A percentile compares a stretch with the other conserved stretches of the same genome.
Evolutionary conservation across 2,329 filamentous ascomycete species (phyloP).

Genomic region (Talaromyces sp.): DNA sequence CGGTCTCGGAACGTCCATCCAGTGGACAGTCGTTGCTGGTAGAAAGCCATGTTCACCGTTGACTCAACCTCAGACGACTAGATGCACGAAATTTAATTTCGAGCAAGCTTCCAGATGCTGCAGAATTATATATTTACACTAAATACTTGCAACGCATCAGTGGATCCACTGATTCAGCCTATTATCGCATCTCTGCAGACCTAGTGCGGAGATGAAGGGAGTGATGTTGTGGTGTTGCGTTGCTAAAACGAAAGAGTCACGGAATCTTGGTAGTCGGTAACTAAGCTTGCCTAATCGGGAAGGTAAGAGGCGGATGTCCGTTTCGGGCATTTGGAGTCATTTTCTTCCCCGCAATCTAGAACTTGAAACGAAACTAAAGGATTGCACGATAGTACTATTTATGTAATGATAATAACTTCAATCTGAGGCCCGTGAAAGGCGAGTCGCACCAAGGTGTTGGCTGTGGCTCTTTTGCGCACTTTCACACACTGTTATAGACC

Average conservation of each 20-base stretch:
- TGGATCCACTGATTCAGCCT: neutral
- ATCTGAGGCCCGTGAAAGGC: too few species aligned
- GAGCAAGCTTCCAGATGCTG: neutral
- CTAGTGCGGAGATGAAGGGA: neutral
- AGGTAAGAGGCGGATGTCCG: neutral
- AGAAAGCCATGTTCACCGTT: conserved; percentile 6
- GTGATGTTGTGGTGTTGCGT: neutral
- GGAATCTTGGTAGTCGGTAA: neutral
- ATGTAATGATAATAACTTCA: too few species aligned
- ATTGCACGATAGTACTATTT: too few species aligned
- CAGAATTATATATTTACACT: neutral
- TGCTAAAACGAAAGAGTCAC: conserved; percentile 3
- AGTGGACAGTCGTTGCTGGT: neutral
- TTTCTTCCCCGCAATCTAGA: neutral
- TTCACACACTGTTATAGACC: too few species aligned
- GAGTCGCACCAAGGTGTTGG: too few species aligned
- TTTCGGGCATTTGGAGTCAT: neutral
- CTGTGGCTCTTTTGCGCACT: too few species aligned
- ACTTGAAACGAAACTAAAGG: too few species aligned
- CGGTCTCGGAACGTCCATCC: conserved; percentile 29
- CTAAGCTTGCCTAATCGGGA: neutral
- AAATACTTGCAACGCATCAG: neutral
- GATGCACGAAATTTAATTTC: neutral
- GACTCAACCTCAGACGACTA: too few species aligned
- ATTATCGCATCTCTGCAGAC: neutral